Conservation (phyloP, 2,329 filamentous ascomycete species). For the Macrophomina tecta region DNA sequence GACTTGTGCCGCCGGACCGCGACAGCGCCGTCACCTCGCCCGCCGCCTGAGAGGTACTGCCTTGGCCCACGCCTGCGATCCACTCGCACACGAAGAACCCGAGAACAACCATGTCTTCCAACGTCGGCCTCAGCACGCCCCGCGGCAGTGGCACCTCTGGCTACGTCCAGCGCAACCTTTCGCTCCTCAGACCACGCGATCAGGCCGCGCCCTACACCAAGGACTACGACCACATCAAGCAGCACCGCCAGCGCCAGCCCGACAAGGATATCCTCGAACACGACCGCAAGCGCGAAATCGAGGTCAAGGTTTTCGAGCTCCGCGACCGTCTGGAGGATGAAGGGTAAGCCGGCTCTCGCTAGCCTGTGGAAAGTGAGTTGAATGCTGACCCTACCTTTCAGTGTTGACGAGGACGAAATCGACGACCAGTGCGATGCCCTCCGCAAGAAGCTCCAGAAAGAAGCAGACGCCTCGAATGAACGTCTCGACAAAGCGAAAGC, state of each 20-base stretch:
- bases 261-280: constrained; percentile 94
- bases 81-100: constrained; percentile 13
- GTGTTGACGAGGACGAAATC: constrained; percentile 87
- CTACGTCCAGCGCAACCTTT: constrained; percentile 95
- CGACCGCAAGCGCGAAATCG: constrained; percentile 86
- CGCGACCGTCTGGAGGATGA: constrained; percentile 91
- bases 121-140: constrained; percentile 93
- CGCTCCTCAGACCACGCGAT: constrained; percentile 85
- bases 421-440: constrained; percentile 74
- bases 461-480: constrained; percentile 40
- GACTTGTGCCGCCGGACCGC: constrained; percentile 3
- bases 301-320: constrained; percentile 91
- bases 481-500: constrained; percentile 47
- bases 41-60: constrained; percentile 6
- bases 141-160: constrained; percentile 95
- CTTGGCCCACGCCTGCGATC: neutral
- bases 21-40: neutral
- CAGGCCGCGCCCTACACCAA: constrained; percentile 77
- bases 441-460: constrained; percentile 66
- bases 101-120: constrained; percentile 78
- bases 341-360: constrained; percentile 60
- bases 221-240: constrained; percentile 71
- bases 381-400: constrained; percentile 43
- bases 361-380: neutral
- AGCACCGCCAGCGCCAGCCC: constrained; percentile 80